Evolutionary conservation across 1,284 basidiomycete genomes (phyloP).

Genomic region (Ganoderma leucocontextum): DNA sequence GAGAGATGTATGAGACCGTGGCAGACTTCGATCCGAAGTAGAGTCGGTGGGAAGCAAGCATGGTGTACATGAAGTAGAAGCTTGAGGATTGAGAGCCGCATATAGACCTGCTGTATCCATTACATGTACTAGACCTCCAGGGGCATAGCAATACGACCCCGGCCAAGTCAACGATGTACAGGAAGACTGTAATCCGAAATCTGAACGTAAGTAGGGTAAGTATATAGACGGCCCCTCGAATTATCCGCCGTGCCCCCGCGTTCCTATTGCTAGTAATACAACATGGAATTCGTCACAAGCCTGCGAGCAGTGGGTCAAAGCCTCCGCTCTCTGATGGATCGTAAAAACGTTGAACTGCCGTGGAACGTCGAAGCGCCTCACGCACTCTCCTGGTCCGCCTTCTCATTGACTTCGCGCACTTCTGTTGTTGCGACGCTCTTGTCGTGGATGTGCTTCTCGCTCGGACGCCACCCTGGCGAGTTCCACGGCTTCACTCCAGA

Average conservation of each 20-base stretch:
- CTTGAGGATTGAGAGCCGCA: neutral
- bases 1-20: conserved; percentile 86
- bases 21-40: conserved; percentile 69
- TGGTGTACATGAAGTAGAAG: neutral
- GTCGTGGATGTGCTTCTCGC: conserved; percentile 42
- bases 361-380: neutral
- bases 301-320: neutral
- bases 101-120: conserved; percentile 44
- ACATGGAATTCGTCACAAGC: neutral
- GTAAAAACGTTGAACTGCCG: neutral
- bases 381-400: conserved; percentile 33
- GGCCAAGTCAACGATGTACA: neutral
- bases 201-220: too few species aligned
- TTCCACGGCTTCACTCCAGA: conserved; percentile 72
- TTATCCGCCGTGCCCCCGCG: too few species aligned
- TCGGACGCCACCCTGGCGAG: conserved; percentile 66
- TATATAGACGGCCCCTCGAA: too few species aligned
- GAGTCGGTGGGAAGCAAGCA: conserved; percentile 58
- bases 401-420: conserved; percentile 38
- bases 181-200: neutral
- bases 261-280: conserved; percentile 6
- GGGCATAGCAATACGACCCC: neutral
- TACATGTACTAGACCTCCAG: neutral
- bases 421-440: conserved; percentile 27
- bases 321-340: neutral